phyloP scores from a whole-genome alignment of 2,329 filamentous ascomycete species.

The Hypomyces rosellus region DNA sequence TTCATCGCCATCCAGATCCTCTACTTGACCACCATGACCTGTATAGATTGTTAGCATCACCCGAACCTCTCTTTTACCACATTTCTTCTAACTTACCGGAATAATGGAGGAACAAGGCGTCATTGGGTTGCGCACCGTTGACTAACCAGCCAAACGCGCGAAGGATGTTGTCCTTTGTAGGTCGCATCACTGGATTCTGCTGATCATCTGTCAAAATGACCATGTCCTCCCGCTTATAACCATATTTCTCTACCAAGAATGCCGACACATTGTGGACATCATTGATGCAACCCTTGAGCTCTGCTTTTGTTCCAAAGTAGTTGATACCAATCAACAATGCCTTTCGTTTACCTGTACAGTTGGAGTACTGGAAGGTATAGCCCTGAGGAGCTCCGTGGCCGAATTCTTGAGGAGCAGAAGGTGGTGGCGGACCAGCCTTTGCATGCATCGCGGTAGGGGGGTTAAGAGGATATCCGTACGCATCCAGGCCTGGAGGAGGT shows the following conservation, averaged over 20 bases:
- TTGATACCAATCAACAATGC: conserved; percentile 75
- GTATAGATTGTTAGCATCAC: background rate
- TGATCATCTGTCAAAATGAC: conserved; percentile 73
- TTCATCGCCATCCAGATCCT: conserved; percentile 68
- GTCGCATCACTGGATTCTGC: conserved; percentile 60
- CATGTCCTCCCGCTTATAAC: conserved; percentile 74
- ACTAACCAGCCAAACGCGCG: conserved; percentile 73
- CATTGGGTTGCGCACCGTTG: conserved; percentile 63
- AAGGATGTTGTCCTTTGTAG: conserved; percentile 70
- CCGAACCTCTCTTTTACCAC: background rate
- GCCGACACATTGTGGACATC: conserved; percentile 70
- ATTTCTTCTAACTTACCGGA: conserved; percentile 42
- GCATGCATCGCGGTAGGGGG: conserved; percentile 19
- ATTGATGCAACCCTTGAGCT: conserved; percentile 74
- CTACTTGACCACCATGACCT: conserved; percentile 71
- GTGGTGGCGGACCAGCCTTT: conserved; percentile 37
- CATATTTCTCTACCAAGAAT: conserved; percentile 61
- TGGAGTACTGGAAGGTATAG: conserved; percentile 71
- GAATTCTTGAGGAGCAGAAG: conserved; percentile 48
- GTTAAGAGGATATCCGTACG: conserved; percentile 40
- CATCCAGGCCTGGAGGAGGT: conserved; percentile 37
- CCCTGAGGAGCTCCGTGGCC: conserved; percentile 61
- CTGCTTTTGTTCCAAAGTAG: conserved; percentile 66
- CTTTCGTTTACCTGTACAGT: conserved; percentile 66
- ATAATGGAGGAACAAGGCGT: conserved; percentile 72